Conservation (phyloP, 2,329 filamentous ascomycete species). For the Cladobotryum protrusum region DNA sequence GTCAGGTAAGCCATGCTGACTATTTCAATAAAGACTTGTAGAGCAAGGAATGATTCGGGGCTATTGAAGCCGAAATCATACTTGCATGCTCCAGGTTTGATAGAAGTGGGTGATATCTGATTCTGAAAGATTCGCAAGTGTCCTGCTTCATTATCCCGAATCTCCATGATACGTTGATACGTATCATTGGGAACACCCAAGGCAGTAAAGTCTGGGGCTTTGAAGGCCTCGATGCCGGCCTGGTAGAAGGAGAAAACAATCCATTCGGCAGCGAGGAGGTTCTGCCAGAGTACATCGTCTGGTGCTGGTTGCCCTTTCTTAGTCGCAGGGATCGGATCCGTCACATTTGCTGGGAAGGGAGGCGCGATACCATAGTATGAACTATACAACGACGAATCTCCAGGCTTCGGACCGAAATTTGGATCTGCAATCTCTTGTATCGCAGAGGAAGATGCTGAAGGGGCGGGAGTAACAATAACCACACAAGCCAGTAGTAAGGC, state of each 20-base stretch:
- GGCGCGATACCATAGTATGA: too few species aligned
- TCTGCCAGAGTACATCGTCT: slow-evolving; percentile 2
- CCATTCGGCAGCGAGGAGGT: slow-evolving; percentile 1
- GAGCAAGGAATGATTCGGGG: neutral
- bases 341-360: neutral
- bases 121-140: slow-evolving; percentile 2
- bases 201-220: neutral
- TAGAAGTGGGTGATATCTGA: neutral
- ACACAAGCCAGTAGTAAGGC: too few species aligned
- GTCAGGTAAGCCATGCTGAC: slow-evolving; percentile 1
- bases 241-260: slow-evolving; percentile 1
- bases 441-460: too few species aligned
- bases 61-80: neutral
- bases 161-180: neutral
- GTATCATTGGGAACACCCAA: neutral
- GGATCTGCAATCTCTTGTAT: too few species aligned
- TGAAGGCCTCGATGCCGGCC: neutral
- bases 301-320: neutral
- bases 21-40: neutral
- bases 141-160: slow-evolving; percentile 4
- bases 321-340: neutral
- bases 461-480: too few species aligned
- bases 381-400: too few species aligned
- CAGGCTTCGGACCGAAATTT: too few species aligned
- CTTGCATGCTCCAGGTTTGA: slow-evolving; percentile 4